Conservation (phyloP, 140 eudicot genomes). For the Cichorium intybus region DNA sequence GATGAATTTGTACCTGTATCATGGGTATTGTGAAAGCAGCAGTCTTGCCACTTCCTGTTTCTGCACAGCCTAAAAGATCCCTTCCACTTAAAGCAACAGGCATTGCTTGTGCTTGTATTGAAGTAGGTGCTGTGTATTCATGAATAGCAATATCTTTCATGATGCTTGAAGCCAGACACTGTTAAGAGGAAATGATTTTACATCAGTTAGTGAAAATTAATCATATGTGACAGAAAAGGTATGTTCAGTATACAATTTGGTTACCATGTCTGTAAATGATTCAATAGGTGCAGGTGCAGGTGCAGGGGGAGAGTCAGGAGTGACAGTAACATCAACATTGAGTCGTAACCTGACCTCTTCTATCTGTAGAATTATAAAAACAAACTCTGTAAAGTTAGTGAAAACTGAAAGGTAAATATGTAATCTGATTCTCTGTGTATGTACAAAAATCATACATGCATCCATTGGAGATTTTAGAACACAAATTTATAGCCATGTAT, state of each 20-base stretch:
- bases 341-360: conserved; percentile 82
- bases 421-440: conserved; percentile 1
- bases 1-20: conserved; percentile 54
- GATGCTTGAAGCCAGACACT: conserved; percentile 65
- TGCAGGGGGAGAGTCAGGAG: conserved; percentile 64
- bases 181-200: not conserved
- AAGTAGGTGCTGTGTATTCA: conserved; percentile 76
- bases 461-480: not conserved
- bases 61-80: conserved; percentile 91
- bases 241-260: not conserved
- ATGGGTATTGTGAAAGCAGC: conserved; percentile 82
- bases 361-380: conserved; percentile 42
- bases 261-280: conserved; percentile 83
- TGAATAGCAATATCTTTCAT: conserved; percentile 77
- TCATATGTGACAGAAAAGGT: not conserved
- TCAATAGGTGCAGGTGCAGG: conserved; percentile 85
- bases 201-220: conserved; percentile 6
- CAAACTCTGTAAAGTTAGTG: conserved; percentile 1
- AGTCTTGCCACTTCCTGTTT: conserved; percentile 91
- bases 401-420: not conserved
- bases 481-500: conserved; percentile 3
- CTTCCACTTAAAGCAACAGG: conserved; percentile 86
- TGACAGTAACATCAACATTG: conserved; percentile 65
- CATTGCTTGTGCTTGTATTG: conserved; percentile 92
- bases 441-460: conserved; percentile 12